A percentile compares a stretch with the other conserved stretches of the same genome.
phyloP scores from a whole-genome alignment of 306 rosid genomes.

The Trifolium fragiferum region DNA sequence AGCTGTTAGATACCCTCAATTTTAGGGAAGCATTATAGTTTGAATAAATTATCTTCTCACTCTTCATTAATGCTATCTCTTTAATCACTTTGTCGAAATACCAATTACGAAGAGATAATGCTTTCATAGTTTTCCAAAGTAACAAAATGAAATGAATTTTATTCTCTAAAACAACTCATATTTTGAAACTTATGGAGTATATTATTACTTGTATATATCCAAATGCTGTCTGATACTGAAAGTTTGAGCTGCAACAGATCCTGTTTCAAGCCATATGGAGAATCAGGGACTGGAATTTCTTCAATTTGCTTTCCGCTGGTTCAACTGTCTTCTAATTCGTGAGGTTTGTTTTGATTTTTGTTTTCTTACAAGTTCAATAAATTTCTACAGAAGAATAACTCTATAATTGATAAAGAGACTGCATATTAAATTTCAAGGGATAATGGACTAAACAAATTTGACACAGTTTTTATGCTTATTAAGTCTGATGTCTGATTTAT shows the following conservation, averaged over 20 bases:
- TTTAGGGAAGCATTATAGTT: neutral
- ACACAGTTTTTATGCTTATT: constrained; percentile 38
- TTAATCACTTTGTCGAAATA: neutral
- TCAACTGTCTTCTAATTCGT: constrained; percentile 95
- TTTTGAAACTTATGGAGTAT: constrained; percentile 21
- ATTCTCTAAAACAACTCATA: neutral
- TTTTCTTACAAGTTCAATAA: constrained; percentile 11
- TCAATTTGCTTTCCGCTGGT: constrained; percentile 99
- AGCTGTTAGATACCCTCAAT: neutral
- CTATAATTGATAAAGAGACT: constrained; percentile 2
- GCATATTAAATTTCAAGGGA: constrained; percentile 24
- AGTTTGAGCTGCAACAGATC: constrained; percentile 59
- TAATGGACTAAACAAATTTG: constrained; percentile 12
- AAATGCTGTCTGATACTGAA: constrained; percentile 40
- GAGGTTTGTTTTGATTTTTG: constrained; percentile 65
- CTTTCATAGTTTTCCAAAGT: neutral
- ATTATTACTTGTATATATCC: constrained; percentile 27
- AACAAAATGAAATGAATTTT: neutral
- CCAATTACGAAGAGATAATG: neutral
- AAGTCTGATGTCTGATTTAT: constrained; percentile 45
- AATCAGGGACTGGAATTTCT: constrained; percentile 93
- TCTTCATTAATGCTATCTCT: neutral
- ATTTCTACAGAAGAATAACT: constrained; percentile 8
- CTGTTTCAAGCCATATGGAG: constrained; percentile 94
- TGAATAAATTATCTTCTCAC: neutral